These are phyloP conservation scores for Cenchrus purpureus DNA, from an alignment of 176 grass and related monocot species.

Conservation along the genomic window DNA sequence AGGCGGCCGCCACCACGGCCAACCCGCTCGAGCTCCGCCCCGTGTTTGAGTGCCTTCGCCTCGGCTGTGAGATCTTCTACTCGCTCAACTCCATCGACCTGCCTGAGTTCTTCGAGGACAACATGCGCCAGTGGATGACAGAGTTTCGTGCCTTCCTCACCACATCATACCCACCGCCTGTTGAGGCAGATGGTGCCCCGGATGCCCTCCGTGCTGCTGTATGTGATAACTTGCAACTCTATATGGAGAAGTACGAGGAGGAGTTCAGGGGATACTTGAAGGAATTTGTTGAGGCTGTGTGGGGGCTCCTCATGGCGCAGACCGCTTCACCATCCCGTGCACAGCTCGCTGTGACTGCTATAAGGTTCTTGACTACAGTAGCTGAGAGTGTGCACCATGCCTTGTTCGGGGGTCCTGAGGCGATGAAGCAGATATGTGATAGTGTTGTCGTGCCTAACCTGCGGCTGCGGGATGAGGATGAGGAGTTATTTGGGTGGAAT, in stretches of 20 bases:
- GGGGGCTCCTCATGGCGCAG: constrained; percentile 73
- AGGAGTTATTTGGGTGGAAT: constrained; percentile 95
- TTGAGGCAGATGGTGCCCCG: constrained; percentile 74
- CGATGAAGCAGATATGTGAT: constrained; percentile 78
- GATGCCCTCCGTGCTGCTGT: constrained; percentile 75
- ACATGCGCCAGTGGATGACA: constrained; percentile 97
- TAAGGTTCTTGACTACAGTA: constrained; percentile 92
- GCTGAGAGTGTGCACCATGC: constrained; percentile 91
- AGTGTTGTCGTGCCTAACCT: constrained; percentile 96
- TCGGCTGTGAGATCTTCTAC: constrained; percentile 92
- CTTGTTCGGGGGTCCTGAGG: constrained; percentile 70
- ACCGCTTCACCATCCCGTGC: constrained; percentile 53
- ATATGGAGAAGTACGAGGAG: constrained; percentile 99
- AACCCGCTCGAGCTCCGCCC: constrained; percentile 61
- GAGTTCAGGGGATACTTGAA: constrained; percentile 80
- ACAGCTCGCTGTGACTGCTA: constrained; percentile 82
- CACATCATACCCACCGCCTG: constrained; percentile 56
- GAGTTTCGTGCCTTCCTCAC: constrained; percentile 84
- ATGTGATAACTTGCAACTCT: constrained; percentile 92
- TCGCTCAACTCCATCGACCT: constrained; percentile 95
- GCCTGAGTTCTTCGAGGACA: constrained; percentile 97
- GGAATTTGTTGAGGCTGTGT: constrained; percentile 87
- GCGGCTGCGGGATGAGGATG: constrained; percentile 86
- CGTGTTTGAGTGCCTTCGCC: constrained; percentile 78
- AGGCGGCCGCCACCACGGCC: constrained; percentile 44